Base-by-base conservation (phyloP, 805 yeast genomes). In the Jamesozyma hellenica region DNA sequence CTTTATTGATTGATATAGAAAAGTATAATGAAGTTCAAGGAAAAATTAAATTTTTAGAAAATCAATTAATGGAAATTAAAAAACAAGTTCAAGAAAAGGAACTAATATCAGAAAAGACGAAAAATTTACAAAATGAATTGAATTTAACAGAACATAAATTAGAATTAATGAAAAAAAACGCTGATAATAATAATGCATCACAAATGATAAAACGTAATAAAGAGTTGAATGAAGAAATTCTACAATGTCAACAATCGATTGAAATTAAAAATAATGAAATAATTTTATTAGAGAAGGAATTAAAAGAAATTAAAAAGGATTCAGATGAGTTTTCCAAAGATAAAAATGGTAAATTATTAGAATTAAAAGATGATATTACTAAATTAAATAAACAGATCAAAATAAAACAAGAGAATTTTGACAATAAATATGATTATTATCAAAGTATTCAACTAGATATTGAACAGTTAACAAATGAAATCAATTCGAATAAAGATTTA, bases 311-410 rank as follows among this genome's bases (percentile, higher is more conserved):
- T 39, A 83, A 82, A 52, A 71, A 65, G 14, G 97, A 92, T 56
- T 83, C 87, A 65, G 67, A 71, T 38, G 97, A 92, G 51, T 90
- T 87, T 56, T 75, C 73, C 43, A 65, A 65, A 33, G 82, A 94
- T 56, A 88, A 87, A 49, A 85, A 88, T 1, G 72, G 80, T 1
- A 94, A 90, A 57, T 66, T 94, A 43, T 75, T 74, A 36, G 75
- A 82, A 50, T 63, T 82, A 32, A 71, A 74, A 46, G 44, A 51
- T 4, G 86, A 82, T 44, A 67, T 81, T 18, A 51, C 55, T 10
- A 46, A 52, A 7, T 56, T 81, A 4, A 52, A 64, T 0, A 45
- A 52, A 6, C 60, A 69, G 34, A 51, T 72, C 0, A 52, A 48
- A 2, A 36, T 50, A 2, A 48, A 64, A 16, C 77, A 74, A 38